A percentile compares a stretch with the other conserved stretches of the same genome.
phyloP scores from a whole-genome alignment of 257 asterid species.

The Paulownia fortunei region DNA sequence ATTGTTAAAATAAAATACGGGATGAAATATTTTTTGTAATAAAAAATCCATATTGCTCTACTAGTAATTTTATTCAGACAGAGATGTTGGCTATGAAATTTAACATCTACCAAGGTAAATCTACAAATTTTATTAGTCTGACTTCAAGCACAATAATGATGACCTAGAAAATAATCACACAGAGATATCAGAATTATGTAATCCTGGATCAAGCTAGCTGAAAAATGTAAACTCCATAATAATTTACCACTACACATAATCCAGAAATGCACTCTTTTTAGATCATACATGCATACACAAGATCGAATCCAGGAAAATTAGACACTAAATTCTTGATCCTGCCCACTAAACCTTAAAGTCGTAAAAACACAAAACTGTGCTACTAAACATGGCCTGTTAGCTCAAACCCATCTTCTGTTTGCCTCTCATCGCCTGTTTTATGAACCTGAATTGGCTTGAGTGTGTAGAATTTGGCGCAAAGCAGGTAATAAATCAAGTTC shows the following conservation, averaged over 20 bases:
- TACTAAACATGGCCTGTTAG: conserved; percentile 41
- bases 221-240: too few species aligned
- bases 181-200: too few species aligned
- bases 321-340: not conserved
- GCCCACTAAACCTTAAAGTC: not conserved
- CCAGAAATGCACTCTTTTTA: not conserved
- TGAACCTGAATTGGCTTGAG: conserved; percentile 65
- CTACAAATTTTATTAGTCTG: too few species aligned
- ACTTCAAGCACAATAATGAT: too few species aligned
- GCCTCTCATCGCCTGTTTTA: conserved; percentile 16
- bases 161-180: too few species aligned
- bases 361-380: not conserved
- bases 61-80: too few species aligned
- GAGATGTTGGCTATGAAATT: too few species aligned
- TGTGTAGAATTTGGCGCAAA: conserved; percentile 77
- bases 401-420: conserved; percentile 39
- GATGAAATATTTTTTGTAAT: too few species aligned
- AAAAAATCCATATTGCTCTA: too few species aligned
- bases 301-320: not conserved
- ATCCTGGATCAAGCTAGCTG: too few species aligned
- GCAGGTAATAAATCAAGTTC: conserved; percentile 66
- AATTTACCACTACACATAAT: not conserved
- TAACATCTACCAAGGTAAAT: too few species aligned
- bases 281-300: not conserved
- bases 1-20: too few species aligned